These are phyloP conservation scores for Massariosphaeria phaeospora DNA, from an alignment of 495 filamentous ascomycete genomes.

Conservation along the genomic window DNA sequence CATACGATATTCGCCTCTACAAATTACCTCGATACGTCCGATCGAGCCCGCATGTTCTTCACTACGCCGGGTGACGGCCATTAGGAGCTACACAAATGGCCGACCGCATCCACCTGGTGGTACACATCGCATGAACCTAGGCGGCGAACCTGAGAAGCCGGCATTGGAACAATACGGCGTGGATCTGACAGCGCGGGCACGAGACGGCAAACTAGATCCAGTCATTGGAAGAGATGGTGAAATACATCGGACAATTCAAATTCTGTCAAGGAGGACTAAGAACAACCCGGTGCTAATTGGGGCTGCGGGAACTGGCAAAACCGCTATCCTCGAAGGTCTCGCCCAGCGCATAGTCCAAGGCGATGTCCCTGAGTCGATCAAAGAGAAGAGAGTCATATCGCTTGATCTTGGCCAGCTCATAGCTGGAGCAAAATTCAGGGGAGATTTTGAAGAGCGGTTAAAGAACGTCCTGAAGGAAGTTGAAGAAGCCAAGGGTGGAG, in stretches of 20 bases:
- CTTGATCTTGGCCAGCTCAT: conserved; percentile 88
- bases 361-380: conserved; percentile 94
- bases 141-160: conserved; percentile 72
- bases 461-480: conserved; percentile 90
- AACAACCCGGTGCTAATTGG: conserved; percentile 97
- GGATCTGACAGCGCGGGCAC: conserved; percentile 82
- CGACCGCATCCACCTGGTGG: conserved; percentile 82
- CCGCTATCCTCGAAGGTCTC: conserved; percentile 87
- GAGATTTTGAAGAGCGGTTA: conserved; percentile 92
- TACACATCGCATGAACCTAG: conserved; percentile 86
- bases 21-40: background rate
- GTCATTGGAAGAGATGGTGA: conserved; percentile 90
- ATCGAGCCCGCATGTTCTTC: background rate
- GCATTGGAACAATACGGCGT: conserved; percentile 87
- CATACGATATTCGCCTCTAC: background rate
- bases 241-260: conserved; percentile 90
- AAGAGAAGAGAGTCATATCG: conserved; percentile 82
- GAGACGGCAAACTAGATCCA: conserved; percentile 85
- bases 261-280: conserved; percentile 87
- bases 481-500: conserved; percentile 75
- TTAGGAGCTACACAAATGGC: conserved; percentile 68
- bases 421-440: conserved; percentile 90
- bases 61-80: conserved; percentile 9
- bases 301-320: conserved; percentile 90
- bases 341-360: conserved; percentile 86